A percentile compares a stretch with the other conserved stretches of the same genome.
phyloP scores from a whole-genome alignment of 805 yeast genomes.

The Candida alai region DNA sequence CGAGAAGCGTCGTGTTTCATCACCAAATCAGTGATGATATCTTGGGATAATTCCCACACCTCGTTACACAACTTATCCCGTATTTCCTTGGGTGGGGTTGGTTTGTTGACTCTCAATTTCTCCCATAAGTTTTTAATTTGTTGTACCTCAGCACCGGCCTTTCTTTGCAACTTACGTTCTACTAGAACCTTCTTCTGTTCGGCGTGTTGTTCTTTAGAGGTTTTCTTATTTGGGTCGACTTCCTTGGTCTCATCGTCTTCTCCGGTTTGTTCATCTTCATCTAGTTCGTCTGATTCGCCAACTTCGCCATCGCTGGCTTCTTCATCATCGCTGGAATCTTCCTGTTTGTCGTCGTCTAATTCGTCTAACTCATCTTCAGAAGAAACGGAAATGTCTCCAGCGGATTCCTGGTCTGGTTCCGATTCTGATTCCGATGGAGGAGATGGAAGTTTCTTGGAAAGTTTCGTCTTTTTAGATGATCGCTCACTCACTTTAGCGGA shows the following conservation, averaged over 20 bases:
- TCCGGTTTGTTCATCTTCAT: slow-evolving; percentile 17
- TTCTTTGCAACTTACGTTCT: slow-evolving; percentile 84
- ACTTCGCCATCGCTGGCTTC: slow-evolving; percentile 29
- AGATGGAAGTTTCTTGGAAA: slow-evolving; percentile 24
- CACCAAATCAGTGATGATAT: slow-evolving; percentile 76
- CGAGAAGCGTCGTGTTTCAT: slow-evolving; percentile 95
- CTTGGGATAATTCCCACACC: slow-evolving; percentile 79
- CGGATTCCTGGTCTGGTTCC: slow-evolving; percentile 13
- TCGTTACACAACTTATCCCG: slow-evolving; percentile 78
- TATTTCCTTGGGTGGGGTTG: slow-evolving; percentile 70
- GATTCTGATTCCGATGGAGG: slow-evolving; percentile 13
- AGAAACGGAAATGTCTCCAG: slow-evolving; percentile 12
- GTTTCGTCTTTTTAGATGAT: slow-evolving; percentile 25
- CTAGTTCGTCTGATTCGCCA: slow-evolving; percentile 20
- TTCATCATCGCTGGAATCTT: slow-evolving; percentile 12
- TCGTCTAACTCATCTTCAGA: slow-evolving; percentile 20
- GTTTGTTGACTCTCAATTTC: slow-evolving; percentile 77
- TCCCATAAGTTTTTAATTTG: slow-evolving; percentile 89
- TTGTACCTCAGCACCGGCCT: slow-evolving; percentile 82
- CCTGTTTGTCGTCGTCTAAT: slow-evolving; percentile 22
- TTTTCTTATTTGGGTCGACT: slow-evolving; percentile 43
- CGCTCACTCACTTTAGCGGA: slow-evolving; percentile 13
- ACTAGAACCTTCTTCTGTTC: slow-evolving; percentile 75
- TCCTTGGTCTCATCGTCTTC: slow-evolving; percentile 17
- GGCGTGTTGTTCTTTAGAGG: slow-evolving; percentile 67